Conservation (phyloP, 2,329 filamentous ascomycete genomes). For the Thelonectria discophora region DNA sequence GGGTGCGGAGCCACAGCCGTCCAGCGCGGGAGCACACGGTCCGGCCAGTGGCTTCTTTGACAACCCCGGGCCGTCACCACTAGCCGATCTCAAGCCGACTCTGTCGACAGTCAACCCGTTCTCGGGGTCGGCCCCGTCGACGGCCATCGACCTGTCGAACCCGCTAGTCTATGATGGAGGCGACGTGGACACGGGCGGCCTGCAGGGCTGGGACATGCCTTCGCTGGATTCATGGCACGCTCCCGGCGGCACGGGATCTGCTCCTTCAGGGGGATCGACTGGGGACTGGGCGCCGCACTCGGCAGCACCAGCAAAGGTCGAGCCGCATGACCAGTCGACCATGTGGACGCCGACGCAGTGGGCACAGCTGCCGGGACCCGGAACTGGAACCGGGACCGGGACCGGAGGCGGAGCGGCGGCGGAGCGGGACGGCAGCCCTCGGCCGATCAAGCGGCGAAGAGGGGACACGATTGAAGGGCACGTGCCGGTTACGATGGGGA, state of each 20-base stretch:
- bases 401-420: conserved; percentile 23
- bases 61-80: conserved; percentile 37
- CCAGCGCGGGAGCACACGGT: conserved; percentile 34
- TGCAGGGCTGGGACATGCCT: conserved; percentile 52
- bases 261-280: conserved; percentile 16
- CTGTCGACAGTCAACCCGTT: conserved; percentile 45
- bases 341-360: conserved; percentile 50
- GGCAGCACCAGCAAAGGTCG: conserved; percentile 43
- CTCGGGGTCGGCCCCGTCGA: conserved; percentile 36
- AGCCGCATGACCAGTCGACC: conserved; percentile 42
- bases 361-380: conserved; percentile 41
- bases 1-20: conserved; percentile 40
- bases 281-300: conserved; percentile 46
- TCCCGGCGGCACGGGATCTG: conserved; percentile 27
- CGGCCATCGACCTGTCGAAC: conserved; percentile 46
- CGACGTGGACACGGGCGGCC: conserved; percentile 41
- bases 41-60: conserved; percentile 45
- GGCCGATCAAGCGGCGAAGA: conserved; percentile 50
- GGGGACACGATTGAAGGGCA: conserved; percentile 45
- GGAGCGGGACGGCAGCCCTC: conserved; percentile 48
- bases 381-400: conserved; percentile 34
- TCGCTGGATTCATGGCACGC: conserved; percentile 48
- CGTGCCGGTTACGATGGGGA: conserved; percentile 44
- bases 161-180: conserved; percentile 49
- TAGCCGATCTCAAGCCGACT: conserved; percentile 48